Conservation (phyloP, 768 basidiomycete species). For the Hericium erinaceus region DNA sequence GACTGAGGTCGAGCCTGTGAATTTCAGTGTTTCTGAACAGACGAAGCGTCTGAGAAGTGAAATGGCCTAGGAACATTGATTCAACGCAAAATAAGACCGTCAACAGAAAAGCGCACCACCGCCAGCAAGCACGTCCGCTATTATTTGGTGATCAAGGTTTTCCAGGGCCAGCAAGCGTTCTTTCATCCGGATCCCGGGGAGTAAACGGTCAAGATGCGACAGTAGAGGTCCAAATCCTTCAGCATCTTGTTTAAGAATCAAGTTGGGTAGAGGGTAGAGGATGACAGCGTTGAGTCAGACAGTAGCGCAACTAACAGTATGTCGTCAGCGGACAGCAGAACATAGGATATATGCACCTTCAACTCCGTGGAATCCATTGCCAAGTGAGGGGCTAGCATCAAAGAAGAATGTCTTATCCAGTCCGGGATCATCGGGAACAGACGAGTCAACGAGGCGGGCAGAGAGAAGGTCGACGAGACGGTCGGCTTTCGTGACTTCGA, state of each 20-base stretch:
- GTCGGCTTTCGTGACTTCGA: constrained; percentile 20
- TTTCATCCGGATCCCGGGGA: not conserved
- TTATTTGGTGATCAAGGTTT: not conserved
- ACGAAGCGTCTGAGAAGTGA: not conserved
- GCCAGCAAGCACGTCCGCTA: not conserved
- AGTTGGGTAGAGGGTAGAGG: not conserved
- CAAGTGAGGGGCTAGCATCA: not conserved
- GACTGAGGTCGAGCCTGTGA: not conserved
- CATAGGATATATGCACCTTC: not conserved
- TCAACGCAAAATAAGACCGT: too few relatives aligned
- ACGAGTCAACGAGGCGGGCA: not conserved
- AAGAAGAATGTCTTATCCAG: not conserved
- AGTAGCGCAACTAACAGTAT: not conserved
- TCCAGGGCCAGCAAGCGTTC: not conserved
- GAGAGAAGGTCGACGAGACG: constrained; percentile 9
- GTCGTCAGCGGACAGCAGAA: not conserved
- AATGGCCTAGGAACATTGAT: not conserved
- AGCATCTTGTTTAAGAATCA: not conserved
- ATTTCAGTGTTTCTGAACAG: not conserved
- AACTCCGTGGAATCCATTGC: not conserved
- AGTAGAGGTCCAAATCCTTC: not conserved
- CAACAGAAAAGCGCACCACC: not conserved
- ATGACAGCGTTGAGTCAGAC: not conserved
- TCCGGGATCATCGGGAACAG: not conserved
- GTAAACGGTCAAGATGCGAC: not conserved